These are phyloP conservation scores for Zygnema cylindricum DNA, from an alignment of 139 green algal genomes.

Conservation along the genomic window DNA sequence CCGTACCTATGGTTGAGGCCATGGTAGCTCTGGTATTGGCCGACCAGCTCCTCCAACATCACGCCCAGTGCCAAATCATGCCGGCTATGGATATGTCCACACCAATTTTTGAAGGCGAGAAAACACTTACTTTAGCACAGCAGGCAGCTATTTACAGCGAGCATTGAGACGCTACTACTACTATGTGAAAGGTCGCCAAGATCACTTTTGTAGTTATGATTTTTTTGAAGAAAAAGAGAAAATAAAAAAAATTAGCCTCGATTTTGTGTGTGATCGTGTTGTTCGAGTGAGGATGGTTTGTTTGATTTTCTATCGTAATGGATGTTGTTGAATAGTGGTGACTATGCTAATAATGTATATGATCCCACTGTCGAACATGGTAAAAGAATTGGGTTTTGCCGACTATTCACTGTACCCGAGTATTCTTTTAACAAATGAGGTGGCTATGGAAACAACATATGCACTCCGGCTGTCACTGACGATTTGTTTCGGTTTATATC, in stretches of 20 bases:
- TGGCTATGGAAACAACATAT: too few relatives aligned
- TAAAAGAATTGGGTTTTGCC: too few relatives aligned
- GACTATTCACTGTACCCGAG: too few relatives aligned
- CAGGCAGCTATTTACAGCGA: constrained; percentile 53
- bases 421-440: too few relatives aligned
- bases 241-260: neutral
- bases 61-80: constrained; percentile 91
- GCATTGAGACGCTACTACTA: constrained; percentile 16
- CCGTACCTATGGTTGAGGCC: constrained; percentile 97
- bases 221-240: neutral
- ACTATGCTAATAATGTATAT: neutral
- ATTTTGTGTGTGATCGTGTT: neutral
- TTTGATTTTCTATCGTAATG: neutral
- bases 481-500: too few relatives aligned
- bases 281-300: neutral
- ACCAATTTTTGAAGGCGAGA: neutral
- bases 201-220: too few relatives aligned
- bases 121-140: neutral
- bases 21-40: constrained; percentile 97
- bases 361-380: too few relatives aligned
- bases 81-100: constrained; percentile 62
- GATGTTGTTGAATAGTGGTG: too few relatives aligned
- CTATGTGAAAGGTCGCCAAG: neutral
- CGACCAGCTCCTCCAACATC: constrained; percentile 94
- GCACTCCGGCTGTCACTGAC: too few relatives aligned